Base-by-base conservation (phyloP, 2,329 filamentous ascomycete genomes). In the Fusarium poae region DNA sequence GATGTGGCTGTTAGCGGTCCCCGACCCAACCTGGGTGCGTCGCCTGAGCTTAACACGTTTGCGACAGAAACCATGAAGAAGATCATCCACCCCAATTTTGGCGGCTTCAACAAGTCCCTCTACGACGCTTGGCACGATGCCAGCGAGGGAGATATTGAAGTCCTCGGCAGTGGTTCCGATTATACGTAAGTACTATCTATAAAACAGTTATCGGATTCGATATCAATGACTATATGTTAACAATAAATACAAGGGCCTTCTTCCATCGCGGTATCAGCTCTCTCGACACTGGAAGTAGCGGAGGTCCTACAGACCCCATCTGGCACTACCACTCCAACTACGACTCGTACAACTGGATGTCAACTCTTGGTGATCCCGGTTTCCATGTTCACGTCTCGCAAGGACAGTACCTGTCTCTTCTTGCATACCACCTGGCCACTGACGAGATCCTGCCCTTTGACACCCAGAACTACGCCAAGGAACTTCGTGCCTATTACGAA, bases 241-340 rank as follows among this genome's bases (percentile, higher is more conserved):
- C n/a, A n/a, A n/a, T n/a, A n/a, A n/a, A n/a, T n/a, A n/a, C n/a
- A n/a, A n/a, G n/a, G n/a, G n/a, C 89, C 2, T 92, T 91, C 76
- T 84, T 91, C 56, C 88, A 91, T 72, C 77, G 75, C 0, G 82
- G 82, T 3, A 82, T 84, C 40, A 78, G 77, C 44, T 77, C 81
- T 5, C 73, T 90, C 12, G 88, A 91, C 64, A 80, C 90, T 21
- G 84, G 86, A 4, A 88, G 88, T 40, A 72, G 74, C 1, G 74
- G 76, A 11, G 80, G 80, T 5, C 54, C 74, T 0, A 75, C 77
- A 0, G 85, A 88, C 40, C 82, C 89, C 0, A 81, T 92, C 9
- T 92, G 91, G 75, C 90, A 92, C 68, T 97, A 96, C 74, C 92
- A 97, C 77, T 87, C 88, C 65, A 96, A 96, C 79, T 97, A 94